Evolutionary conservation across 805 yeast species (phyloP).

Genomic region (Saccharomycopsis javanensis): DNA sequence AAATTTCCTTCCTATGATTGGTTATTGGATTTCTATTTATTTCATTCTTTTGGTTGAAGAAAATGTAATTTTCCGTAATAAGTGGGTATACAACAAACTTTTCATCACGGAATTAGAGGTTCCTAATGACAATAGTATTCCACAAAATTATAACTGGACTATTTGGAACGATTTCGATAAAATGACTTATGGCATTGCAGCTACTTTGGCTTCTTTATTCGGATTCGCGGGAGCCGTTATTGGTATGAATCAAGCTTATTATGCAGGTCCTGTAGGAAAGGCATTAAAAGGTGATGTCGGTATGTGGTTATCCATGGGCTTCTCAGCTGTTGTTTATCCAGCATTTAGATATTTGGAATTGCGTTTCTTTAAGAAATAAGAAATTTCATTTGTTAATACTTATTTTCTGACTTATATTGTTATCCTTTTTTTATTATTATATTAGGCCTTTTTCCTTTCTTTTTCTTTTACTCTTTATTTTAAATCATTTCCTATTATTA

Average conservation of each 20-base stretch:
- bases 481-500: no score
- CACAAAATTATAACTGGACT: constrained; percentile 56
- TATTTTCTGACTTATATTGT: not conserved
- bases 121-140: constrained; percentile 13
- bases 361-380: constrained; percentile 22
- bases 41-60: constrained; percentile 63
- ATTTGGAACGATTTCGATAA: constrained; percentile 57
- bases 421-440: not conserved
- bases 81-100: constrained; percentile 22
- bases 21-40: constrained; percentile 84
- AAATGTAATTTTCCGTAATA: constrained; percentile 57
- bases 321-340: constrained; percentile 59
- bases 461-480: no score
- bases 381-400: constrained; percentile 35
- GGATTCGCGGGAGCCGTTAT: constrained; percentile 79
- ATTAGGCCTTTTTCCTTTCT: no score
- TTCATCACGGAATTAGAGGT: constrained; percentile 15
- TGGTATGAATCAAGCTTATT: constrained; percentile 85
- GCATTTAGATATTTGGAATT: constrained; percentile 55
- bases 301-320: constrained; percentile 67
- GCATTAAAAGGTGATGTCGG: constrained; percentile 73
- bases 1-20: constrained; percentile 83
- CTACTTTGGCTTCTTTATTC: constrained; percentile 49
- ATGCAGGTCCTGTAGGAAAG: constrained; percentile 65
- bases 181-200: constrained; percentile 65